Conservation (phyloP, 352 stramenopile genomes). For the Phytophthora pluvialis region DNA sequence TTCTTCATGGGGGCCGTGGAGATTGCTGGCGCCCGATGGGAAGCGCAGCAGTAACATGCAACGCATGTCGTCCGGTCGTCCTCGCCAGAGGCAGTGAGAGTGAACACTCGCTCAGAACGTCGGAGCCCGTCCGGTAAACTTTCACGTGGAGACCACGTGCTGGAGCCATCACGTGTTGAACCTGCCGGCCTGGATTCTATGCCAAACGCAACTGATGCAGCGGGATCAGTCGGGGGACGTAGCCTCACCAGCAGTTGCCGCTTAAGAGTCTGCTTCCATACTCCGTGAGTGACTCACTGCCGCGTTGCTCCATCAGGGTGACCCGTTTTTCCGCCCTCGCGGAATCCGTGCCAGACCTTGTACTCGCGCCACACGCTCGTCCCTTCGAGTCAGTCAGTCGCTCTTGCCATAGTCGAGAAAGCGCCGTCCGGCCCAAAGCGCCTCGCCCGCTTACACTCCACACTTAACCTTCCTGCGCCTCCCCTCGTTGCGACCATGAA, state of each 20-base stretch:
- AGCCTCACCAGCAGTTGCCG: slow-evolving; percentile 7
- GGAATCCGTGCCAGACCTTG: neutral
- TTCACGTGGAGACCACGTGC: slow-evolving; percentile 22
- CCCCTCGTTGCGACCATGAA: slow-evolving; percentile 21
- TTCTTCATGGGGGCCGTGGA: slow-evolving; percentile 3
- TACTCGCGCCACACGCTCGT: slow-evolving; percentile 24
- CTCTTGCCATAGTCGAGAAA: slow-evolving; percentile 22
- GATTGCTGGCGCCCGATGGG: slow-evolving; percentile 26
- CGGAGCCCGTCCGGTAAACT: slow-evolving; percentile 8
- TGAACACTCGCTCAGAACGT: neutral
- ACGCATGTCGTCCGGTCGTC: slow-evolving; percentile 14
- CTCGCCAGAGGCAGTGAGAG: neutral
- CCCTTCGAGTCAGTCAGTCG: slow-evolving; percentile 26
- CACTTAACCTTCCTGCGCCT: neutral
- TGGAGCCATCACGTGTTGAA: slow-evolving; percentile 20
- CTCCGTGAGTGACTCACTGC: neutral
- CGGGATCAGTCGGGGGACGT: slow-evolving; percentile 7
- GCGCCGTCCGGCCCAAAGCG: slow-evolving; percentile 8
- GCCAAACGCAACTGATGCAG: slow-evolving; percentile 28
- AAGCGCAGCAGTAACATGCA: neutral
- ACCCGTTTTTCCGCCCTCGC: slow-evolving; percentile 23
- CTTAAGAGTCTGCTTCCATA: neutral
- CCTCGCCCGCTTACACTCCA: neutral
- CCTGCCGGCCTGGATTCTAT: slow-evolving; percentile 28
- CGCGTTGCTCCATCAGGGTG: slow-evolving; percentile 3